phyloP scores from a whole-genome alignment of 495 filamentous ascomycete genomes.

The Penicillium coffeae region DNA sequence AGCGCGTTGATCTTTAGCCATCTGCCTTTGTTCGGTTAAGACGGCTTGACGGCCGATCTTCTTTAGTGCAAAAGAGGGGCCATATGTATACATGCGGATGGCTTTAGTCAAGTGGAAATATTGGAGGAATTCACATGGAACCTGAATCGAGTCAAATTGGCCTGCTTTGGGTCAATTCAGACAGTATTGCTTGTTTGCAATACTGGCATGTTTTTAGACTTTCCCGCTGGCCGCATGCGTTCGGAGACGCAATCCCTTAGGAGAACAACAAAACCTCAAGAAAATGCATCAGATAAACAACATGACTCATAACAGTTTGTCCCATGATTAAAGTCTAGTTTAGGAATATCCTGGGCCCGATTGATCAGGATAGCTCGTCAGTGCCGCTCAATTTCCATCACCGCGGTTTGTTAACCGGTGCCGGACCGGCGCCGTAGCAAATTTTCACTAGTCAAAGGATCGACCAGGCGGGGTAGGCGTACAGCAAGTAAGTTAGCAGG shows the following conservation, averaged over 20 bases:
- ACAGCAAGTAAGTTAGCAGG: background rate
- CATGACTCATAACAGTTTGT: background rate
- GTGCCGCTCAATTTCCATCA: background rate
- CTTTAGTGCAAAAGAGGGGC: background rate
- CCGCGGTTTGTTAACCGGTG: background rate
- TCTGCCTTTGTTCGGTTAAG: conserved; percentile 17
- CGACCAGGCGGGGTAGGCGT: background rate
- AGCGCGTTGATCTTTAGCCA: conserved; percentile 17
- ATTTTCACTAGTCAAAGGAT: background rate
- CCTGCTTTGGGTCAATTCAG: background rate
- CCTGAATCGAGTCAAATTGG: background rate
- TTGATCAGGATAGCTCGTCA: background rate
- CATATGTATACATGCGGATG: background rate
- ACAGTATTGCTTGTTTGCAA: background rate
- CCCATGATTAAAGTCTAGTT: background rate
- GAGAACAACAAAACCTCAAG: background rate
- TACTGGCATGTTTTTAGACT: too few relatives aligned
- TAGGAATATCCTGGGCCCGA: background rate
- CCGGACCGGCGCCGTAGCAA: conserved; percentile 1
- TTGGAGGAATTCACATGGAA: background rate
- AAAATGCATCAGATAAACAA: background rate
- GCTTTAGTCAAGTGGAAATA: background rate
- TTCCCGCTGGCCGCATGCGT: background rate
- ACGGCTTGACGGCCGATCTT: conserved; percentile 19
- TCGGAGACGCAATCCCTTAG: background rate